Evolutionary conservation across 495 filamentous ascomycete species (phyloP).

Genomic region (Aspergillus egyptiacus): DNA sequence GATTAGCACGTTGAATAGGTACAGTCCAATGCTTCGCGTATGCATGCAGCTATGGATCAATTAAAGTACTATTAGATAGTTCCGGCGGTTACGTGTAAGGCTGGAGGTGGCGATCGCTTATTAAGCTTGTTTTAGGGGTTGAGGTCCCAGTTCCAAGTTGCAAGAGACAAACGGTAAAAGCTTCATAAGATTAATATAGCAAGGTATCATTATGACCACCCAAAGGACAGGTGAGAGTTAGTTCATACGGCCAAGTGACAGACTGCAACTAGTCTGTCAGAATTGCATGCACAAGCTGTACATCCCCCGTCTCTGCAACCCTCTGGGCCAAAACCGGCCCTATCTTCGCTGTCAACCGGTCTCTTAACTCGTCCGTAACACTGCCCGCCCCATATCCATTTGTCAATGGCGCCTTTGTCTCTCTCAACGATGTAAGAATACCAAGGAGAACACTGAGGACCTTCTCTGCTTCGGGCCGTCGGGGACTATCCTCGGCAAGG

Average conservation of each 20-base stretch:
- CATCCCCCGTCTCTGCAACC: conserved; percentile 46
- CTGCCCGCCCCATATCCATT: conserved; percentile 39
- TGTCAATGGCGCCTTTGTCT: conserved; percentile 27
- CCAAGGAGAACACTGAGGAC: conserved; percentile 56
- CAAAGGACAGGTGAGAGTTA: background rate
- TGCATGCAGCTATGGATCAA: too few relatives aligned
- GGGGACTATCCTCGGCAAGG: conserved; percentile 46
- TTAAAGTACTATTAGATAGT: too few relatives aligned
- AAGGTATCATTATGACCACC: too few relatives aligned
- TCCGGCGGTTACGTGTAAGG: too few relatives aligned
- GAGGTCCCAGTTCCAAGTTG: too few relatives aligned
- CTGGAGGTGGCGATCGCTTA: too few relatives aligned
- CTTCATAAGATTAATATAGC: too few relatives aligned
- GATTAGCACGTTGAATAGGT: too few relatives aligned
- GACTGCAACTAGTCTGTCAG: conserved; percentile 14
- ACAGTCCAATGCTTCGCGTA: too few relatives aligned
- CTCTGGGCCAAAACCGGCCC: conserved; percentile 50
- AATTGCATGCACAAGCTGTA: conserved; percentile 35
- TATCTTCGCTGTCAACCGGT: conserved; percentile 52
- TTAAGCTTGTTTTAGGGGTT: too few relatives aligned
- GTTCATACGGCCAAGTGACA: background rate
- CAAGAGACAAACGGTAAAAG: too few relatives aligned
- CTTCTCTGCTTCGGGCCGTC: conserved; percentile 54
- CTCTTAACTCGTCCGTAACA: conserved; percentile 48
- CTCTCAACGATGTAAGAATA: conserved; percentile 47